A percentile compares a stretch with the other conserved stretches of the same genome.
Evolutionary conservation across 768 basidiomycete genomes (phyloP).

Genomic region (Boletus insuetus): DNA sequence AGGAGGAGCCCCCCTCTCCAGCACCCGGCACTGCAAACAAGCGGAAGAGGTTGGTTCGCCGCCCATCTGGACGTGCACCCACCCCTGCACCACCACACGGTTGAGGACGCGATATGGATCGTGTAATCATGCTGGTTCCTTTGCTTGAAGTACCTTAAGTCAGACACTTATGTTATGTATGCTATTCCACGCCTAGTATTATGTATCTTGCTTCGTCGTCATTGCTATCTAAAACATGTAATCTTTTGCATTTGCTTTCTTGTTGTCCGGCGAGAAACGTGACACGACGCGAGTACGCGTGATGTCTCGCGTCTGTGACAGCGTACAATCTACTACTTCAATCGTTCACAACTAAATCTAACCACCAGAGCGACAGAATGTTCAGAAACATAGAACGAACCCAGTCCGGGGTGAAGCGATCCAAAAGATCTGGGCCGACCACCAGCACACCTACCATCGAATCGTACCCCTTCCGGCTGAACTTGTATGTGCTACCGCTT

Average conservation of each 20-base stretch:
- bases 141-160: slow-evolving; percentile 24
- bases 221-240: slow-evolving; percentile 18
- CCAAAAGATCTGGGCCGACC: not conserved
- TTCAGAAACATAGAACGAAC: slow-evolving; percentile 17
- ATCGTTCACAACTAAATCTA: not conserved
- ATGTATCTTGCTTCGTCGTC: slow-evolving; percentile 22
- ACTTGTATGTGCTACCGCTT: slow-evolving; percentile 59
- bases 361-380: slow-evolving; percentile 10
- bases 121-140: not conserved
- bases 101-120: slow-evolving; percentile 11
- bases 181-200: slow-evolving; percentile 27
- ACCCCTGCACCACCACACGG: slow-evolving; percentile 24
- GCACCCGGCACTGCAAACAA: slow-evolving; percentile 21
- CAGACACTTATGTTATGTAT: slow-evolving; percentile 25
- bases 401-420: not conserved
- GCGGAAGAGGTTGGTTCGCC: slow-evolving; percentile 30
- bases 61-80: slow-evolving; percentile 25
- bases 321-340: not conserved
- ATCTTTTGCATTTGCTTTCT: not conserved
- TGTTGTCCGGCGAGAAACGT: not conserved
- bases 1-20: slow-evolving; percentile 49
- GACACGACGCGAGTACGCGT: slow-evolving; percentile 21
- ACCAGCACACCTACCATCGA: not conserved
- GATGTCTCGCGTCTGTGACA: slow-evolving; percentile 26
- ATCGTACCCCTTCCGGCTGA: slow-evolving; percentile 66